A percentile compares a stretch with the other conserved stretches of the same genome.
These are phyloP conservation scores for Tetradesmus lagerheimii DNA, from an alignment of 139 green algal species.

Conservation along the genomic window DNA sequence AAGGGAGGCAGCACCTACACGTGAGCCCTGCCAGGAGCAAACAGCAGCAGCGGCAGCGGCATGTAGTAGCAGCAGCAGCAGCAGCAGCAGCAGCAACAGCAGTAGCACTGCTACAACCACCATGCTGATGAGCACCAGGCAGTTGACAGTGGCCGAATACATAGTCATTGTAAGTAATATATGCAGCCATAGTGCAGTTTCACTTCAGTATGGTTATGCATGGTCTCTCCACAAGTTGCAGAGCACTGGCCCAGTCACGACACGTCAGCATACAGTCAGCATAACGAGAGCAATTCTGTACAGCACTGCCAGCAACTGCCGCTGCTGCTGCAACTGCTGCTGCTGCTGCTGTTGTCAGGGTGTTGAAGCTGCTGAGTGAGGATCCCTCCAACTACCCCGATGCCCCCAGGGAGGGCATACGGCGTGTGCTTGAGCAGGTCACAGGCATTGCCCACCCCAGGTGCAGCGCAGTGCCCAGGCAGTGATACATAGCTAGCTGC, in stretches of 20 bases:
- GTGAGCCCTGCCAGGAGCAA: constrained; percentile 10
- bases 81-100: not conserved
- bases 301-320: not conserved
- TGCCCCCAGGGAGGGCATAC: constrained; percentile 95
- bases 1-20: constrained; percentile 58
- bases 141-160: not conserved
- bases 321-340: not conserved
- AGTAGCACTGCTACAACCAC: not conserved
- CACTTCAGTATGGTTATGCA: too few relatives aligned
- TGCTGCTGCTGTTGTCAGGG: constrained; percentile 46
- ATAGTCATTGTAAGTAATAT: too few relatives aligned
- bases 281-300: not conserved
- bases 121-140: not conserved
- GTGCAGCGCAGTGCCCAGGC: too few relatives aligned
- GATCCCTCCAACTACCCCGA: constrained; percentile 96
- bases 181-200: too few relatives aligned
- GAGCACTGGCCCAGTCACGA: not conserved
- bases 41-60: not conserved
- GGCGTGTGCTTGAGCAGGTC: constrained; percentile 90
- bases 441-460: constrained; percentile 72
- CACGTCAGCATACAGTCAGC: not conserved
- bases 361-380: constrained; percentile 96
- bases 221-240: too few relatives aligned
- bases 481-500: not conserved
- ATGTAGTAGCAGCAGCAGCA: not conserved